Percentiles rank a stretch among this genome's conserved stretches.
Conservation (phyloP, 164 flowering plant species). For the Buxus sempervirens region DNA sequence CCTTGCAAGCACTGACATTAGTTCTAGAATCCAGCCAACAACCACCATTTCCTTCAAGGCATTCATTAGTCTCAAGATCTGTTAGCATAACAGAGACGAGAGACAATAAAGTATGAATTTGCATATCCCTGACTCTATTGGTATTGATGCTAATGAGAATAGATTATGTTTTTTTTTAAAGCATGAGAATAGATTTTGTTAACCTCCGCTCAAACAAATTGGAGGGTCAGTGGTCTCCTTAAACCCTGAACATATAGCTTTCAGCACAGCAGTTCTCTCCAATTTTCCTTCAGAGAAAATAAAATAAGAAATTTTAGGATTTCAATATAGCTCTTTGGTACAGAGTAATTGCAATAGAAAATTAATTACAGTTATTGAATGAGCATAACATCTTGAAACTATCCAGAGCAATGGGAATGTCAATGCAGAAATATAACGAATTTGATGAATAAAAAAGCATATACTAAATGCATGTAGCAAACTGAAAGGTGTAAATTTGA, state of each 20-base stretch:
- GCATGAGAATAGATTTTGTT: neutral
- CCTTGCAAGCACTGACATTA: conserved; percentile 84
- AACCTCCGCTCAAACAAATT: conserved; percentile 52
- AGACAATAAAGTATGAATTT: neutral
- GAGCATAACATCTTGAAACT: no score
- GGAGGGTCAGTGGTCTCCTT: conserved; percentile 69
- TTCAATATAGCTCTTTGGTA: neutral
- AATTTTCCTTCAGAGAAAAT: conserved; percentile 59
- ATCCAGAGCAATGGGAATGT: no score
- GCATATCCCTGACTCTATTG: neutral
- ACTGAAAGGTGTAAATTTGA: no score
- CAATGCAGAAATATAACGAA: no score
- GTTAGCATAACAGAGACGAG: conserved; percentile 11
- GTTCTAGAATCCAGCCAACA: conserved; percentile 62
- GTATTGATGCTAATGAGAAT: neutral
- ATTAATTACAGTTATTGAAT: no score
- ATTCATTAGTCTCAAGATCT: conserved; percentile 88
- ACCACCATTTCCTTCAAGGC: conserved; percentile 79
- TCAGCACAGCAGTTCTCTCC: conserved; percentile 75
- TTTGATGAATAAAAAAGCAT: no score
- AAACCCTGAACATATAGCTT: conserved; percentile 86
- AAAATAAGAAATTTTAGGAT: conserved; percentile 6
- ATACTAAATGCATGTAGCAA: no score
- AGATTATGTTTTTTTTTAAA: neutral
- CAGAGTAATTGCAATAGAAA: neutral